Conservation (phyloP, 1,284 basidiomycete species). For the Ceratobasidium sp. region DNA sequence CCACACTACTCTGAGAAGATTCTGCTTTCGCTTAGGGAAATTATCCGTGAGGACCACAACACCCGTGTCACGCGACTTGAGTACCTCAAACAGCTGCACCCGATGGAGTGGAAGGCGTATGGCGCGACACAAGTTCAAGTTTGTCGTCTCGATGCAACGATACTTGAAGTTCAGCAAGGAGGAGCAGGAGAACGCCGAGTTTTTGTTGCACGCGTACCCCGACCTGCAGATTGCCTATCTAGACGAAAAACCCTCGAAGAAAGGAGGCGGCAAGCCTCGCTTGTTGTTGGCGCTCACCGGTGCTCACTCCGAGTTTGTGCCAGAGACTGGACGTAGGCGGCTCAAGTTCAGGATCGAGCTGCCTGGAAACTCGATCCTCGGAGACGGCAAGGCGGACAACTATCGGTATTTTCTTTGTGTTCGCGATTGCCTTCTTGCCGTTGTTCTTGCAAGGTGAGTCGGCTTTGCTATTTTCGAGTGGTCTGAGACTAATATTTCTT, state of each 20-base stretch:
- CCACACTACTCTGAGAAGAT: constrained; percentile 99
- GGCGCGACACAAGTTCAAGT: constrained; percentile 99
- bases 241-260: constrained; percentile 93
- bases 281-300: constrained; percentile 98
- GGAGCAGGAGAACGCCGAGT: constrained; percentile 99
- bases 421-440: constrained; percentile 95
- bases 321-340: constrained; percentile 86
- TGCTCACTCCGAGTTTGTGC: constrained; percentile 95
- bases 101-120: constrained; percentile 98
- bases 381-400: constrained; percentile 99
- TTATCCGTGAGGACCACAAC: constrained; percentile 96
- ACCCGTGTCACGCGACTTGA: constrained; percentile 95
- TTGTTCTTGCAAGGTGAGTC: constrained; percentile 91
- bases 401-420: constrained; percentile 96
- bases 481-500: constrained; percentile 45
- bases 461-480: constrained; percentile 32
- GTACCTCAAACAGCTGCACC: constrained; percentile 97
- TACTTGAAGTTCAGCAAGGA: constrained; percentile 99
- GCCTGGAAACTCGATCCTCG: constrained; percentile 98
- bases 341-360: constrained; percentile 99
- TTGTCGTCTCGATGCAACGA: constrained; percentile 99
- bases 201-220: constrained; percentile 97
- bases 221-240: constrained; percentile 99
- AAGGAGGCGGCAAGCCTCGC: constrained; percentile 95
- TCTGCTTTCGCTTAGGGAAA: constrained; percentile 91